Percentiles rank a stretch among this genome's conserved stretches.
These are phyloP conservation scores for Fagopyrum esculentum DNA, from an alignment of 148 eudicot species.

Conservation along the genomic window DNA sequence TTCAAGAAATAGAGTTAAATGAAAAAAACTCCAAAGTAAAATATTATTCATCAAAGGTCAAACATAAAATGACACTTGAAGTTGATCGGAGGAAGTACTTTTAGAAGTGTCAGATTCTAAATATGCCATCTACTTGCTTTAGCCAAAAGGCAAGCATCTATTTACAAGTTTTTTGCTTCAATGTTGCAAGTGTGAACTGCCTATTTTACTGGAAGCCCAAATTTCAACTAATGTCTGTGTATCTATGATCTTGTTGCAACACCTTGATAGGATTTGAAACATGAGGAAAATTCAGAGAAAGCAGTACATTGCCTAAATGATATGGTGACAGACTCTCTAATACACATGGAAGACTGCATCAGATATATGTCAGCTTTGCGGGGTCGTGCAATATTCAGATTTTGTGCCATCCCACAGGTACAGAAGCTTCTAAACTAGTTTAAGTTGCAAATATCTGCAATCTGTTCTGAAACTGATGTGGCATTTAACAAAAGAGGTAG, in stretches of 20 bases:
- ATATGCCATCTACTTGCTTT: no score
- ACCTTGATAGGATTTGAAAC: conserved; percentile 63
- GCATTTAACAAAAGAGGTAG: neutral
- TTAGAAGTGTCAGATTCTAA: no score
- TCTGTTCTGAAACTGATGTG: neutral
- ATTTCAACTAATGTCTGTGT: neutral
- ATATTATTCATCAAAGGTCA: no score
- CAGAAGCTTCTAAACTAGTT: conserved; percentile 14
- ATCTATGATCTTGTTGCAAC: conserved; percentile 11
- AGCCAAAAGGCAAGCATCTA: no score
- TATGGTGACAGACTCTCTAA: conserved; percentile 87
- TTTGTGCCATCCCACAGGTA: conserved; percentile 99
- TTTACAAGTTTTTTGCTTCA: neutral
- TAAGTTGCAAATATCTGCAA: neutral
- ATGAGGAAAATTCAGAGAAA: conserved; percentile 73
- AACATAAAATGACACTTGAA: no score
- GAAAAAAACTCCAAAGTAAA: no score
- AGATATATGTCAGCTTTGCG: conserved; percentile 68
- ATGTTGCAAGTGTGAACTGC: neutral
- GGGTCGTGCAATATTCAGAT: conserved; percentile 62
- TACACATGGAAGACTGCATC: conserved; percentile 76
- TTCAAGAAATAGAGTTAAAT: no score
- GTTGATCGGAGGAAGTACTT: no score
- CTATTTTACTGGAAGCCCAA: neutral
- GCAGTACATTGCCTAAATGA: conserved; percentile 93